Conservation (phyloP, 2,329 filamentous ascomycete genomes). For the Orbilia quercus region DNA sequence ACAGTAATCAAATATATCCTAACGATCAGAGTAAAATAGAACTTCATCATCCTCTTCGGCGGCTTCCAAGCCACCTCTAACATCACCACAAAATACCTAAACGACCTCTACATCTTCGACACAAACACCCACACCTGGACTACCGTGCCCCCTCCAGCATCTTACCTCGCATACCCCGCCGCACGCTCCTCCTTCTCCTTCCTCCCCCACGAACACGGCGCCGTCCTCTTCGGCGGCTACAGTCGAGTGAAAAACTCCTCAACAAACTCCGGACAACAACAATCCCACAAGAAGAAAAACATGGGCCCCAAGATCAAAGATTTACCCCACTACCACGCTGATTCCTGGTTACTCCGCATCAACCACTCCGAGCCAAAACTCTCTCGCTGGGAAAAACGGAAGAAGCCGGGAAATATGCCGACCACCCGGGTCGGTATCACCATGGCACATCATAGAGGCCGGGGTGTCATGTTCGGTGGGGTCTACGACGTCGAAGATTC, state of each 20-base stretch:
- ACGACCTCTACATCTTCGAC: conserved; percentile 96
- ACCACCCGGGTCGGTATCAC: conserved; percentile 85
- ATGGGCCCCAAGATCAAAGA: conserved; percentile 65
- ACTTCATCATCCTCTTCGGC: conserved; percentile 94
- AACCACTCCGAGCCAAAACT: conserved; percentile 52
- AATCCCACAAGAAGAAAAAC: conserved; percentile 44
- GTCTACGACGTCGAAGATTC: conserved; percentile 92
- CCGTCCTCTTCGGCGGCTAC: conserved; percentile 92
- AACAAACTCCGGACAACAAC: conserved; percentile 58
- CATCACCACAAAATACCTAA: conserved; percentile 85
- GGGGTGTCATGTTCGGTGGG: conserved; percentile 92
- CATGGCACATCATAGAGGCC: conserved; percentile 92
- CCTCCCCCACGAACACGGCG: conserved; percentile 87
- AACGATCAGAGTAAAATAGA: conserved; percentile 73
- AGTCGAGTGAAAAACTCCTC: conserved; percentile 83
- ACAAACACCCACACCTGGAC: conserved; percentile 87
- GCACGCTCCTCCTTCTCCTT: conserved; percentile 91
- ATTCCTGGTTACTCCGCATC: conserved; percentile 92
- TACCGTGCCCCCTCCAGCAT: conserved; percentile 76
- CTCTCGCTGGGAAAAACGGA: conserved; percentile 82
- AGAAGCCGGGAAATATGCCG: conserved; percentile 89
- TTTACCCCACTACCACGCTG: conserved; percentile 90
- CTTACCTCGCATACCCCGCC: conserved; percentile 81
- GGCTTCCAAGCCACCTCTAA: conserved; percentile 98
- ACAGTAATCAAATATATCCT: conserved; percentile 56